Conservation (phyloP, 2,329 filamentous ascomycete genomes). For the Trichophyton equinum region DNA sequence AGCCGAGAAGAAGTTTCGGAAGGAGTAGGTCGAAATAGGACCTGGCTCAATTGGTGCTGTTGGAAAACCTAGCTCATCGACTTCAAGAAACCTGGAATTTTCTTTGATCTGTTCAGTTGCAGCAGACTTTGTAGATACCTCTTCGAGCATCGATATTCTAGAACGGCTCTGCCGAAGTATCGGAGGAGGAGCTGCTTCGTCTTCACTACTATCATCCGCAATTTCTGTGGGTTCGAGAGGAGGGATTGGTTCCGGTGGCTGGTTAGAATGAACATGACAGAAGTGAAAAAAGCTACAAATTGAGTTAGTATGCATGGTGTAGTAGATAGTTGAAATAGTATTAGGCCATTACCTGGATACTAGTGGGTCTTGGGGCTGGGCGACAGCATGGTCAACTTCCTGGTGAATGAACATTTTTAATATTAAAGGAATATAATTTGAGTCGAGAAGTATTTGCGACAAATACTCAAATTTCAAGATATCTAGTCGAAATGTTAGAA, state of each 20-base stretch:
- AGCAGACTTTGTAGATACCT: conserved; percentile 15
- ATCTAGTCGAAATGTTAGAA: conserved; percentile 41
- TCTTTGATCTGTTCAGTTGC: conserved; percentile 10
- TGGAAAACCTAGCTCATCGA: conserved; percentile 81
- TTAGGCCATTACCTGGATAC: conserved; percentile 55
- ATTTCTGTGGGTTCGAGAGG: conserved; percentile 24
- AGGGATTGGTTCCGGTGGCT: conserved; percentile 31
- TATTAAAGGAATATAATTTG: conserved; percentile 84
- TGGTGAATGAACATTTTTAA: conserved; percentile 90
- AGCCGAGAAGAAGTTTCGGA: conserved; percentile 85
- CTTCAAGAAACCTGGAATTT: conserved; percentile 35
- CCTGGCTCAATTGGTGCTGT: conserved; percentile 54
- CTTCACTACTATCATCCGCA: conserved; percentile 34
- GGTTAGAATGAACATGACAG: conserved; percentile 61
- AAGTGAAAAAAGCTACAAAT: conserved; percentile 70
- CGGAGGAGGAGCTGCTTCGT: conserved; percentile 72
- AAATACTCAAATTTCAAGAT: conserved; percentile 93
- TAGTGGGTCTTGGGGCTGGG: conserved; percentile 68
- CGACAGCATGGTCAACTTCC: conserved; percentile 80
- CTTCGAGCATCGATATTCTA: conserved; percentile 20
- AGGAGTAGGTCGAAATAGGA: conserved; percentile 71
- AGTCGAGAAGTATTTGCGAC: conserved; percentile 83
- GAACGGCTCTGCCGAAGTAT: conserved; percentile 51
- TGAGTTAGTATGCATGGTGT: conserved; percentile 12
- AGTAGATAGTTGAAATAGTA: neutral